These are phyloP conservation scores for Alectoria sarmentosa DNA, from an alignment of 495 filamentous ascomycete species.

Conservation along the genomic window DNA sequence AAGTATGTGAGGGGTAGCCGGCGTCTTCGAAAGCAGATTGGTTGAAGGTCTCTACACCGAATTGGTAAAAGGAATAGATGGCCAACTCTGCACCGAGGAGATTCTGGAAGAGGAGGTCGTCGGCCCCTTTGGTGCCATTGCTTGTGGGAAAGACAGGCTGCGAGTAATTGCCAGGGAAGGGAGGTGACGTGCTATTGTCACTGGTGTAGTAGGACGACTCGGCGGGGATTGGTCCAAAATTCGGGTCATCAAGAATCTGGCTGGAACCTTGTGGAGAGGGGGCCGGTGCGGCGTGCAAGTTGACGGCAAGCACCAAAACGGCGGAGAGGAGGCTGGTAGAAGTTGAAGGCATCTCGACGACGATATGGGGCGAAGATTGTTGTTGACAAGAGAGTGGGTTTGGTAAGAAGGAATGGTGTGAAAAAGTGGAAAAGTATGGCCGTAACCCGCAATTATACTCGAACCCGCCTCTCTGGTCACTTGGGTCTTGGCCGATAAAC, in stretches of 20 bases:
- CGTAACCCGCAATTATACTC: not conserved
- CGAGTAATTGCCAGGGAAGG: conserved; percentile 41
- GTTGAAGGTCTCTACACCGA: conserved; percentile 42
- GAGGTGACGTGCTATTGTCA: conserved; percentile 18
- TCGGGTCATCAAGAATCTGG: conserved; percentile 16
- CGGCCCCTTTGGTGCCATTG: conserved; percentile 31
- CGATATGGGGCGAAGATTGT: not conserved
- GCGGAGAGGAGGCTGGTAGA: not conserved
- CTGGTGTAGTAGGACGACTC: conserved; percentile 16
- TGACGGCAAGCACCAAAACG: not conserved
- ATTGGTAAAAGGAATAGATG: conserved; percentile 49
- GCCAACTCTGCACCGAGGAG: conserved; percentile 47
- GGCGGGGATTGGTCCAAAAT: conserved; percentile 16
- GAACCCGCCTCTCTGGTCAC: not conserved
- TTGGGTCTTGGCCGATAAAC: not conserved
- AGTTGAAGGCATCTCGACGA: conserved; percentile 5
- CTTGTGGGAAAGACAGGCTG: conserved; percentile 38
- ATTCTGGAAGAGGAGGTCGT: conserved; percentile 48
- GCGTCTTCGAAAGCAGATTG: conserved; percentile 33
- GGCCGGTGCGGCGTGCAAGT: conserved; percentile 11
- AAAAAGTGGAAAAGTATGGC: not conserved
- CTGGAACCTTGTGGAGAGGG: conserved; percentile 11
- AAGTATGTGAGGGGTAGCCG: conserved; percentile 41
- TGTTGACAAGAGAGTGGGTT: not conserved
- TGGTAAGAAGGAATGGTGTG: no score